Evolutionary conservation across 768 basidiomycete genomes (phyloP), one percentile per base, ranked within the genome.

Genomic region (Cystobasidium tubakii): DNA sequence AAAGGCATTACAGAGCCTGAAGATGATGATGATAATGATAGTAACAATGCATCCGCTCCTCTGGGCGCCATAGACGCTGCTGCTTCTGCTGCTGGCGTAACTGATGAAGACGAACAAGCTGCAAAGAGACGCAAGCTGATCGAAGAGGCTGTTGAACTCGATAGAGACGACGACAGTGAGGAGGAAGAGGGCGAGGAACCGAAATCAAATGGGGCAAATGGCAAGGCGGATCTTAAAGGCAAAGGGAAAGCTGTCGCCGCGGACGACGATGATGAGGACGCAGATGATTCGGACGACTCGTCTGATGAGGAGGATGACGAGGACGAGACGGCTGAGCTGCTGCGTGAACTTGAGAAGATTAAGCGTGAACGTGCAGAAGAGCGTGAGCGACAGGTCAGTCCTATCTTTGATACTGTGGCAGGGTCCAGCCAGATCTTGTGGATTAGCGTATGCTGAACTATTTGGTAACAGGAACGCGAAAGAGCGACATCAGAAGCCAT

Each of bases 281-380:
- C 29, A 23, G 63, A 67, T 17, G 66, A 69, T 39, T 55, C 62
- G 27, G 66, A 69, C 21, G 74, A 75, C 21, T 44, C 36, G 10
- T 62, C 54, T 23, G 74, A 73, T 17, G 50, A 66, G 13, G 73
- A 53, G 13, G 69, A 76, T 43, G 74, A 75, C 25, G 74, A 74
- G 44, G 69, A 75, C 31, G 82, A 79, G 39, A 82, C 92, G 0
- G 92, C 92, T 0, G 95, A 96, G 78, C 85, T 99, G 27, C 84
- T 99, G 75, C 88, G 92, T 29, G 96, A 99, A 81, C 85, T 99
- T n/a, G 95, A 96, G 82, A 97, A 95, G 84, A 97, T 98, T 77
- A 97, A 96, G 82, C 88, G 88, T 60, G 94, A 98, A 79, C 86
- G 95, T 12, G 94, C 94, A 13, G 94, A 90, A 78, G 96, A 98